Percentiles rank a stretch among this genome's conserved stretches.
phyloP scores from a whole-genome alignment of 2,329 filamentous ascomycete species.

The Trichoderma sp. region DNA sequence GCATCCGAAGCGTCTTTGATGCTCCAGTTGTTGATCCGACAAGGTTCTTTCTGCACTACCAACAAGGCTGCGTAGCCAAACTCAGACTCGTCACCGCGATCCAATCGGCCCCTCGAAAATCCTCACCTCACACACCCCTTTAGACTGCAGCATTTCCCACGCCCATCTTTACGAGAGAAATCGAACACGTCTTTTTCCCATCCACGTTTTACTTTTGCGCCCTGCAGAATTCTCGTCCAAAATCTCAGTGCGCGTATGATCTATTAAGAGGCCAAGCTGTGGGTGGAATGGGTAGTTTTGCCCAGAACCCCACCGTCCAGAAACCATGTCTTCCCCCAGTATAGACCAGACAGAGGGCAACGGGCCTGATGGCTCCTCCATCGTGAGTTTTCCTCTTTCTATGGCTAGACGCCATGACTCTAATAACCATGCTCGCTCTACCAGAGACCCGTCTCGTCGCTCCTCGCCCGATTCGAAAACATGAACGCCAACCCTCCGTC shows the following conservation, averaged over 20 bases:
- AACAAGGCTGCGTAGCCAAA: background rate
- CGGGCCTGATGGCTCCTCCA: slow-evolving; percentile 74
- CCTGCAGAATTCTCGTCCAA: background rate
- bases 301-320: slow-evolving; percentile 37
- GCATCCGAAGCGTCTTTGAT: background rate
- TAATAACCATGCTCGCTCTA: slow-evolving; percentile 4
- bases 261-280: slow-evolving; percentile 32
- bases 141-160: slow-evolving; percentile 13
- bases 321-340: slow-evolving; percentile 32
- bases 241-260: slow-evolving; percentile 33
- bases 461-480: slow-evolving; percentile 80
- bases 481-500: slow-evolving; percentile 44
- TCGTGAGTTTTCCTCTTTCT: slow-evolving; percentile 52
- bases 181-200: background rate
- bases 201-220: background rate
- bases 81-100: slow-evolving; percentile 19
- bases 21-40: background rate
- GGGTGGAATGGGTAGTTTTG: slow-evolving; percentile 41
- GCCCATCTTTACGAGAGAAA: background rate
- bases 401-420: background rate
- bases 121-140: background rate
- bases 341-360: slow-evolving; percentile 44
- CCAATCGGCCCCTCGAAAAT: slow-evolving; percentile 17
- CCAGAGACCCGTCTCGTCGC: slow-evolving; percentile 78
- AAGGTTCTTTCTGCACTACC: background rate